Base-by-base conservation (phyloP, 805 yeast genomes). In the Cyberlindnera petersonii region DNA sequence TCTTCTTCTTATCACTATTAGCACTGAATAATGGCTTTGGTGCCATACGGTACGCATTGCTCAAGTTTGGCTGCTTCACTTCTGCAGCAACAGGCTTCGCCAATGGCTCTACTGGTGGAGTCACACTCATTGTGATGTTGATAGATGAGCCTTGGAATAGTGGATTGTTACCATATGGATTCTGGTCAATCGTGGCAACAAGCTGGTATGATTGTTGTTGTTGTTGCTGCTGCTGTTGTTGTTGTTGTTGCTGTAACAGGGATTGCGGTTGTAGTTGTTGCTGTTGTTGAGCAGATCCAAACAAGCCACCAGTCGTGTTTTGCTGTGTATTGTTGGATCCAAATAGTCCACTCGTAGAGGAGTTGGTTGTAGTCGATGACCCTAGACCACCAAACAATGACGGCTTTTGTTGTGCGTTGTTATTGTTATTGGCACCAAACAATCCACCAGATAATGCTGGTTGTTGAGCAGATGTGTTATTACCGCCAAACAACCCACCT, bases 131-230 rank as follows among this genome's bases (percentile, higher is more conserved):
- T 6, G 69, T 64, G 13, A 65, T 56, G 21, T 53, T 50, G 9
- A 64, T 65, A n/a, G 62, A 54, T 23, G 60, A 58, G 21, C 59
- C 50, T 30, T 57, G 59, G 50, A 85, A 86, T 37, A 89, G 65
- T 6, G 88, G 84, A 50, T 81, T 80, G 33, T 76, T 72, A 2
- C 96, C 95, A 56, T 86, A 89, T 31, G 96, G 96, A 56, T 82
- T 76, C 43, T 70, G 68, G 41, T 64, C 68, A 37, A 63, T 56
- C 38, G 64, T 47, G 35, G 47, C 57, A 33, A 59, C 54, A 14
- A 60, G 50, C 26, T 45, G 49, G 15, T 49, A 46, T 6, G 50
- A 43, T 44, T 56, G 46, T 17, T 36, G 43, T 49, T 15, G 48
- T 18, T 27, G 34, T 35, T 16, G 27, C 15, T 37, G 40, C 22